phyloP scores from a whole-genome alignment of 495 filamentous ascomycete genomes.

The Lasiosphaeria hispida region DNA sequence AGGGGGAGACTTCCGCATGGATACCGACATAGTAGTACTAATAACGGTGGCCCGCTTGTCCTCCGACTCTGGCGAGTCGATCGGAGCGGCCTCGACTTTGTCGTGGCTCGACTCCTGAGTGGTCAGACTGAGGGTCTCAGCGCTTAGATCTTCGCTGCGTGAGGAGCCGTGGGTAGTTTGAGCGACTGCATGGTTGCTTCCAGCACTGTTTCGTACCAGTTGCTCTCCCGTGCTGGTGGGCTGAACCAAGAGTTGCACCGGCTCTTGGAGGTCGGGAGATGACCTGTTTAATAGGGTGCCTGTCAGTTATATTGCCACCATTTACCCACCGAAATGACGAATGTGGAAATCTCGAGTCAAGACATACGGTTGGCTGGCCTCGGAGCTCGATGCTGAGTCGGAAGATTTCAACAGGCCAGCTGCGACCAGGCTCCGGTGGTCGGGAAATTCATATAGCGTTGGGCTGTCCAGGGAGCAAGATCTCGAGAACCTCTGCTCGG shows the following conservation, averaged over 20 bases:
- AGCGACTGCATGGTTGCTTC: conserved; percentile 37
- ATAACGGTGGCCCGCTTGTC: conserved; percentile 26
- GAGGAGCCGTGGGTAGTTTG: conserved; percentile 32
- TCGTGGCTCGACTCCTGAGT: conserved; percentile 36
- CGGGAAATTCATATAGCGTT: conserved; percentile 55
- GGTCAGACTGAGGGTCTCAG: conserved; percentile 33
- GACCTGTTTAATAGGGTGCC: conserved; percentile 23
- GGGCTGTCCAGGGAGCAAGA: conserved; percentile 55
- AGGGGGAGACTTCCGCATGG: conserved; percentile 46
- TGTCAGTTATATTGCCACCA: conserved; percentile 26
- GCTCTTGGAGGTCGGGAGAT: conserved; percentile 23
- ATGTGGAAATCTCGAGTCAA: conserved; percentile 7
- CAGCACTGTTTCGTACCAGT: conserved; percentile 34
- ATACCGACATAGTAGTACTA: conserved; percentile 42
- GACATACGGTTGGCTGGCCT: conserved; percentile 30
- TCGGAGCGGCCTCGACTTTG: conserved; percentile 25
- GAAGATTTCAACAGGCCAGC: conserved; percentile 18
- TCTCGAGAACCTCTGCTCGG: conserved; percentile 48
- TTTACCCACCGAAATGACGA: conserved; percentile 22
- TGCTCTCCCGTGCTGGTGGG: conserved; percentile 32
- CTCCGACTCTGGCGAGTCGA: conserved; percentile 22
- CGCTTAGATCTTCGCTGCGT: conserved; percentile 38
- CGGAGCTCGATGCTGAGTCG: conserved; percentile 17
- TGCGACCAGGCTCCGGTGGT: conserved; percentile 19
- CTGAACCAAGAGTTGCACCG: conserved; percentile 15